phyloP scores from a whole-genome alignment of 352 stramenopile species.

The Globisporangium irregulare region DNA sequence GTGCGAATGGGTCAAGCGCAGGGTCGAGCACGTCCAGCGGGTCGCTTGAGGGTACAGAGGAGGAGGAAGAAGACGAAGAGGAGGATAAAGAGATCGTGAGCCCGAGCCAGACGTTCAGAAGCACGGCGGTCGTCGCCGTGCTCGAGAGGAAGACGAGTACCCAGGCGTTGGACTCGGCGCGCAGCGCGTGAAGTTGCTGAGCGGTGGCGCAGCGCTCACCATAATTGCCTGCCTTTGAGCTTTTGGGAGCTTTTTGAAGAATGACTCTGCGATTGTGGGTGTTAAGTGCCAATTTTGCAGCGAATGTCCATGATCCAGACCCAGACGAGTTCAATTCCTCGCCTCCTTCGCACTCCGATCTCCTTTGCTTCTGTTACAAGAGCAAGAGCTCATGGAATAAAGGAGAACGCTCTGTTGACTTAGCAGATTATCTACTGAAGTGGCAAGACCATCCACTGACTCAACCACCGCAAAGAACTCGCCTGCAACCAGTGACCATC shows the following conservation, averaged over 20 bases:
- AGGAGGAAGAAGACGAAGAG: not conserved
- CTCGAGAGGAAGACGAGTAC: slow-evolving; percentile 7
- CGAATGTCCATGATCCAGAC: no score
- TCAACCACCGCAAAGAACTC: not conserved
- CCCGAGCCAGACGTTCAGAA: slow-evolving; percentile 6
- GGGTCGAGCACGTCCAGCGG: not conserved
- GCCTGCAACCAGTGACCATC: not conserved
- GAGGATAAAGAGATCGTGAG: not conserved
- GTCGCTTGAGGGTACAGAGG: not conserved
- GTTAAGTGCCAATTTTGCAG: no score
- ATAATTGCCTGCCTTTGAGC: no score
- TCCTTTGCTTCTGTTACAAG: not conserved
- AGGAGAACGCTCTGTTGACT: not conserved
- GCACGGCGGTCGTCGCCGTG: not conserved
- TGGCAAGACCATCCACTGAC: not conserved
- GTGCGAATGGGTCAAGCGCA: not conserved
- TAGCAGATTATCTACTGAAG: not conserved
- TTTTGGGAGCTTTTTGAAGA: no score
- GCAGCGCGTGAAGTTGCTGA: slow-evolving; percentile 9
- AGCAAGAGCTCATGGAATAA: not conserved
- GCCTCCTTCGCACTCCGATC: no score
- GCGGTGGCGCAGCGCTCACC: not conserved
- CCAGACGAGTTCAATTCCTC: not conserved
- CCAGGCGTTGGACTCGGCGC: slow-evolving; percentile 8
- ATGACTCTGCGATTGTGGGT: no score